Evolutionary conservation across 2,329 filamentous ascomycete species (phyloP).

Genomic region (Daldinia sp.): DNA sequence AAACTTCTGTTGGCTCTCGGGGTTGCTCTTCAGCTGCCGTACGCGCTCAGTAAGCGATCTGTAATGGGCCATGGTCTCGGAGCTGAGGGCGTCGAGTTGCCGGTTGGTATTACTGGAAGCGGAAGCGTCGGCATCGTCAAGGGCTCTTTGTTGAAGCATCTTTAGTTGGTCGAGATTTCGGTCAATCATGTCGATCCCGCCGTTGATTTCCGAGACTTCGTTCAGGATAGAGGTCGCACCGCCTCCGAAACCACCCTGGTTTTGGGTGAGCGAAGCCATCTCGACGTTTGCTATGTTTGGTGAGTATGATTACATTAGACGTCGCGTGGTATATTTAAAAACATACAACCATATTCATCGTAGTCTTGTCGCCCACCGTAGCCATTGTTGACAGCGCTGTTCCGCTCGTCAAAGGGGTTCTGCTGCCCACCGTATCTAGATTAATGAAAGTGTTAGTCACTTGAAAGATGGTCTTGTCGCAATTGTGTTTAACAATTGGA

Average conservation of each 20-base stretch:
- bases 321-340: not conserved
- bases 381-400: constrained; percentile 49
- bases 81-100: constrained; percentile 75
- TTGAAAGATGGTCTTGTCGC: constrained; percentile 20
- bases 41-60: constrained; percentile 80
- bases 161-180: constrained; percentile 75
- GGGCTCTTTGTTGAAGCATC: constrained; percentile 73
- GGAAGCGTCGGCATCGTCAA: constrained; percentile 78
- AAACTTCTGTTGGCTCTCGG: constrained; percentile 78
- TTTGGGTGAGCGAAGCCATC: constrained; percentile 71
- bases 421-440: constrained; percentile 62
- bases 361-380: constrained; percentile 45
- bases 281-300: constrained; percentile 62
- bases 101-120: constrained; percentile 70
- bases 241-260: constrained; percentile 53
- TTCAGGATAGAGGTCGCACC: constrained; percentile 80
- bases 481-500: constrained; percentile 9
- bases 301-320: constrained; percentile 20
- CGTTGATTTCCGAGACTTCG: constrained; percentile 82
- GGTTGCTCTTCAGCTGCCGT: constrained; percentile 81
- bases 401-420: constrained; percentile 68
- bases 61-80: constrained; percentile 85
- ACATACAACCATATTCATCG: constrained; percentile 54
- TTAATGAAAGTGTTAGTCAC: constrained; percentile 44
- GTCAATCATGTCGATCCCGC: constrained; percentile 78